Evolutionary conservation across 257 asterid species (phyloP).

Genomic region (Rauvolfia tetraphylla): DNA sequence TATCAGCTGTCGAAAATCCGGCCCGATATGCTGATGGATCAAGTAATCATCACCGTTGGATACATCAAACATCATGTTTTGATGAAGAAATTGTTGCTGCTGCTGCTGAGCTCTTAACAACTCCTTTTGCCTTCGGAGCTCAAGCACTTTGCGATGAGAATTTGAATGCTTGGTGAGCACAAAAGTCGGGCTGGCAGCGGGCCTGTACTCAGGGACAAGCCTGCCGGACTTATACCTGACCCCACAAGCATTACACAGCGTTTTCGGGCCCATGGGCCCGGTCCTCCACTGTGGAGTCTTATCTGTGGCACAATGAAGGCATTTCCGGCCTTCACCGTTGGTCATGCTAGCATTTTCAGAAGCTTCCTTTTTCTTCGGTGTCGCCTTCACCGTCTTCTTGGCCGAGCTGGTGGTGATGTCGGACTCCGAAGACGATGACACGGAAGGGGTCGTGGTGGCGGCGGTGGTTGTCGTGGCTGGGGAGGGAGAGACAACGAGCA

Average conservation of each 20-base stretch:
- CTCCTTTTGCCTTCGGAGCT: constrained; percentile 85
- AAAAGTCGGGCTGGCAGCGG: constrained; percentile 95
- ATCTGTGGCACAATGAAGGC: constrained; percentile 92
- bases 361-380: constrained; percentile 35
- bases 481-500: constrained; percentile 43
- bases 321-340: constrained; percentile 54
- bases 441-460: neutral
- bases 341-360: constrained; percentile 22
- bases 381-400: constrained; percentile 29
- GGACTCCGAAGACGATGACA: constrained; percentile 56
- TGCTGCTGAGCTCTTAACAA: constrained; percentile 50
- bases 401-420: constrained; percentile 19
- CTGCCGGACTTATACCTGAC: constrained; percentile 89
- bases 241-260: constrained; percentile 91
- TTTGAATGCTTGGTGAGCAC: constrained; percentile 75
- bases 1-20: constrained; percentile 73
- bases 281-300: constrained; percentile 98
- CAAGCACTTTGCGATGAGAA: constrained; percentile 82
- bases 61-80: constrained; percentile 62
- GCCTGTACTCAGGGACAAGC: constrained; percentile 90
- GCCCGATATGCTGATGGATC: constrained; percentile 78
- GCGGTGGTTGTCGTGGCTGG: constrained; percentile 10
- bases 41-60: constrained; percentile 65
- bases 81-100: constrained; percentile 57
- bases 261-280: constrained; percentile 94